phyloP scores from a whole-genome alignment of 805 yeast species.

The Saccharomyces cerevisiae region DNA sequence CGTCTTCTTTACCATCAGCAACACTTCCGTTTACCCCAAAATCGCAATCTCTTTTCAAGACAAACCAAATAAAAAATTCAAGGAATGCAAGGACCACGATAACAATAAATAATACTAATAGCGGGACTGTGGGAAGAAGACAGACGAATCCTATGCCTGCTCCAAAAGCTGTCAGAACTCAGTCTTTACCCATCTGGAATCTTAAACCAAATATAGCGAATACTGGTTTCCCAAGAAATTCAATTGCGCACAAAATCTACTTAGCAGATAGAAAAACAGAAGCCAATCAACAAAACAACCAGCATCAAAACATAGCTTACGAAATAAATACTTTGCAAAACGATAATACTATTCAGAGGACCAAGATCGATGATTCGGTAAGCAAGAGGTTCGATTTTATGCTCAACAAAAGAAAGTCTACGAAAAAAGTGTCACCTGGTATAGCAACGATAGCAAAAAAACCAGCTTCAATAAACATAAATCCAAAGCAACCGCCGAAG shows the following conservation, averaged over 20 bases:
- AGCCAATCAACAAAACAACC: conserved; percentile 7
- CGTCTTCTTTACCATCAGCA: not conserved
- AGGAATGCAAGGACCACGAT: conserved; percentile 1
- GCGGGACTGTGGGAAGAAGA: conserved; percentile 11
- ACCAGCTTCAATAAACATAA: not conserved
- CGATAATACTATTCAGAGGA: conserved; percentile 20
- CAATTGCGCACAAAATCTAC: conserved; percentile 30
- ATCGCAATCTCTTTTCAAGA: not conserved
- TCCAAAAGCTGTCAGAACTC: conserved; percentile 40
- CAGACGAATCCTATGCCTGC: conserved; percentile 38
- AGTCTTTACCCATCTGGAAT: conserved; percentile 36
- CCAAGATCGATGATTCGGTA: conserved; percentile 24
- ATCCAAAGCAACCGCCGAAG: not conserved
- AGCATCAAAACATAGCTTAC: conserved; percentile 9
- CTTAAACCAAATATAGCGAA: conserved; percentile 11
- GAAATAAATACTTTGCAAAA: conserved; percentile 22
- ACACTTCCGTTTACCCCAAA: not conserved
- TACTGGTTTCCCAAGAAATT: conserved; percentile 19
- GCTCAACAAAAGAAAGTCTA: conserved; percentile 21
- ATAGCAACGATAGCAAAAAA: not conserved
- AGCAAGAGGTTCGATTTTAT: conserved; percentile 30
- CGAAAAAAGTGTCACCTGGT: conserved; percentile 2
- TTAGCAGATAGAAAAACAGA: conserved; percentile 28
- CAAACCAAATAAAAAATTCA: conserved; percentile 1
- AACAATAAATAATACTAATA: not conserved